Base-by-base conservation (phyloP, 2,329 filamentous ascomycete species). In the Cercospora sp. region DNA sequence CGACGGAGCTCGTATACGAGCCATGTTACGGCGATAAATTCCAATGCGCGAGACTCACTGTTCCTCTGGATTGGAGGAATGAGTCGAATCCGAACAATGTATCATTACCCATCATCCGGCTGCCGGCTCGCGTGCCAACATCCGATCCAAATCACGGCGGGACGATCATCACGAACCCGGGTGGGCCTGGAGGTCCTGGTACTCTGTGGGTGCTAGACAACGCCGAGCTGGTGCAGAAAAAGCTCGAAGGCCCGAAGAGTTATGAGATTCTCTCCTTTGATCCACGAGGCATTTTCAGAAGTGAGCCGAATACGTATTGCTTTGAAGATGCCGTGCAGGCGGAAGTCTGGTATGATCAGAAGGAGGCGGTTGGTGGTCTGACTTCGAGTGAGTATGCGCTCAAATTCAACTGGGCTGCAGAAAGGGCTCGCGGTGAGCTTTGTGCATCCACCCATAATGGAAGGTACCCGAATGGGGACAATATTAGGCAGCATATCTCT, bases 201-300 rank as follows among this genome's bases (percentile, higher is more conserved):
- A 69, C 69, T 3, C 28, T 70, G 4, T 69, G 69, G 66, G 66
- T 68, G 24, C 45, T 71, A 24, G 49, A 74, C 57, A 67, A 69
- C 37, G 68, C 70, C 6, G 53, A 69, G 28, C 43, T 64, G 26
- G 53, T 71, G 18, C 70, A 71, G 18, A 57, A 61, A 30, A 65
- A 69, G 24, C 65, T 71, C 13, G 68, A 67, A 51, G 68, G 70
- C 8, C 66, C 70, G 5, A 80, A 76, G 61, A 79, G 80, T 66
- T 83, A 78, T 66, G 82, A 83, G 64, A 76, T 83, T 30, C 75
- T 83, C 24, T 79, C 79, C 12, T 84, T 83, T 58, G 82, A 84
- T 69, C 82, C 82, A 5, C 76, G 82, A 18, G 81, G 81, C 10
- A 77, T 82, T 30, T 80, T 79, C 32, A 71, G 74, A 61, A 79